Evolutionary conservation across 179 eudicot genomes (phyloP), one percentile per base, ranked within the genome.

Genomic region (Actinidia polygama): DNA sequence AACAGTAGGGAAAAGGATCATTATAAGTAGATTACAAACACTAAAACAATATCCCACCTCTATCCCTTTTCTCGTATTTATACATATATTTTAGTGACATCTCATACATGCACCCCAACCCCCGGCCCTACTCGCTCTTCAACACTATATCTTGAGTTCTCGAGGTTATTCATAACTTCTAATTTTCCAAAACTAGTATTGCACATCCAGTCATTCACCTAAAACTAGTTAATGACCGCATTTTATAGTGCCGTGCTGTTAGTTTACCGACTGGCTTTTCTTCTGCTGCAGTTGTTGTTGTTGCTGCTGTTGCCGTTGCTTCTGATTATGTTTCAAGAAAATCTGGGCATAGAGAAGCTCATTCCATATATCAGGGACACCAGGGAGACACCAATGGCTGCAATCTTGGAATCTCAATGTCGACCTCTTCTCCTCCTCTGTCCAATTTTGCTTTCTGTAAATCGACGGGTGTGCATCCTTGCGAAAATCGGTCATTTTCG

Each of bases 341-440:
- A 93, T 58, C 69, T 89, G 89, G 57, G 94, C 85, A 83, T 89
- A 93, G 21, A 93, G 86, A 76, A 93, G 85, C 82, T 90, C 94
- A 71, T 93, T 93, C 97, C 97, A 93, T 9, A 90, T 84, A 83
- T 93, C 97, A 8, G 97, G 97, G 77, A 92, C 95, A 21, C 95
- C 94, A 46, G 97, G 97, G 71, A 93, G 91, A 79, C 97, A 93
- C 97, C 97, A 93, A 82, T 93, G 97, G 54, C 92, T 85, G 85
- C 97, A 93, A 46, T 93, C 97, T 79, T 92, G 95, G 80, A 82
- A 87, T 57, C 86, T 86, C 73, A 79, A 62, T 2, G 90, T 89
- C 30, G 90, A 88, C 51, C 74, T 78, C 66, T 86, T 89, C 89
- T 90, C 94, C 82, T 91, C 91, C 26, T 89, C 89, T 0, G 85